phyloP scores from a whole-genome alignment of 1,139 yeast species.

The Candida tetrigidarum region DNA sequence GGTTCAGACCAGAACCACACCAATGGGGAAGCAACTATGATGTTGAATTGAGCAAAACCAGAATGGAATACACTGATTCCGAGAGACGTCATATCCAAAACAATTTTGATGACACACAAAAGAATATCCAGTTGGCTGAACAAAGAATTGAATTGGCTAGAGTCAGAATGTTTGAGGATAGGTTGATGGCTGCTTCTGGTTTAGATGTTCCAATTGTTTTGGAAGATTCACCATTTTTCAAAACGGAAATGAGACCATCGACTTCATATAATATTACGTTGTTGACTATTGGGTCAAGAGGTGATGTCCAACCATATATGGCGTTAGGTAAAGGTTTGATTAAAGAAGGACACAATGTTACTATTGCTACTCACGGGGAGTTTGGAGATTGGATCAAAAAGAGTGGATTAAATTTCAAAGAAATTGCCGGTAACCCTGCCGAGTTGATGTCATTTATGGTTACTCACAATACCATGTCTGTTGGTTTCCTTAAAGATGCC shows the following conservation, averaged over 20 bases:
- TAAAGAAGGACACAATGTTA: constrained; percentile 80
- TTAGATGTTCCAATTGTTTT: constrained; percentile 66
- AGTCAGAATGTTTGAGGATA: constrained; percentile 64
- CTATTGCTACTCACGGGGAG: constrained; percentile 85
- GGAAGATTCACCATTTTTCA: constrained; percentile 64
- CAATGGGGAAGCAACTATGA: constrained; percentile 33
- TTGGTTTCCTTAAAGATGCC: constrained; percentile 83
- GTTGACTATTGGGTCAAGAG: constrained; percentile 91
- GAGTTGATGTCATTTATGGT: constrained; percentile 94
- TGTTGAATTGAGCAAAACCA: constrained; percentile 21
- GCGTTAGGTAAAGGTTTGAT: constrained; percentile 82
- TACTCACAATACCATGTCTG: constrained; percentile 84
- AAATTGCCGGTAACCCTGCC: constrained; percentile 91
- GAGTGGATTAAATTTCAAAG: constrained; percentile 70
- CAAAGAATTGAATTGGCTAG: constrained; percentile 50
- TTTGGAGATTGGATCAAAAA: constrained; percentile 73
- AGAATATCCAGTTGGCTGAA: constrained; percentile 22
- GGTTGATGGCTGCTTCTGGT: constrained; percentile 60
- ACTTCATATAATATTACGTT: constrained; percentile 65
- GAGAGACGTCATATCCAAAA: constrained; percentile 11
- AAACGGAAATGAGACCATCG: constrained; percentile 55
- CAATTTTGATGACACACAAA: not conserved
- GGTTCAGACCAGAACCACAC: constrained; percentile 30
- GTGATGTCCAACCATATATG: constrained; percentile 96
- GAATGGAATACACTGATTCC: constrained; percentile 19